These are phyloP conservation scores for Inonotus obliquus DNA, from an alignment of 1,284 basidiomycete genomes.

Conservation along the genomic window DNA sequence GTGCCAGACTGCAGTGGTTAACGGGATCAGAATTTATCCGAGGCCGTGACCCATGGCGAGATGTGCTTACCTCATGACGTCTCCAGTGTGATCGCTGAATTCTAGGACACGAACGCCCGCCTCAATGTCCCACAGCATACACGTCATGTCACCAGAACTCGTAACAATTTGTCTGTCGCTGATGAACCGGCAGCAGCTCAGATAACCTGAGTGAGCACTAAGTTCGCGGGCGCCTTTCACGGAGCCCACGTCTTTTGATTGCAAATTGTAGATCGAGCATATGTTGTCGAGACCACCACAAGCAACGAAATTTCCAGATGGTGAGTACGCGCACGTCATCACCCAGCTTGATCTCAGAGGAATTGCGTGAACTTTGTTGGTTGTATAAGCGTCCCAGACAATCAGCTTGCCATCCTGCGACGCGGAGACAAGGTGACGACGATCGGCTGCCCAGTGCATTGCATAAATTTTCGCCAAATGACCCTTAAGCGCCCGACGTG, in stretches of 20 bases:
- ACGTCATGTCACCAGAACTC: conserved; percentile 97
- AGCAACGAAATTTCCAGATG: conserved; percentile 94
- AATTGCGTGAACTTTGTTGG: conserved; percentile 99
- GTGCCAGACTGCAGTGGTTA: conserved; percentile 64
- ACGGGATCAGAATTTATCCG: conserved; percentile 4
- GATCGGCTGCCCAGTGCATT: conserved; percentile 98
- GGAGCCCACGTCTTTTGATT: conserved; percentile 66
- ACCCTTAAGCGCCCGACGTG: conserved; percentile 90
- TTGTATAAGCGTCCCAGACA: conserved; percentile 99
- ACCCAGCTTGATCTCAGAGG: conserved; percentile 98
- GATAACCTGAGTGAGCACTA: conserved; percentile 95
- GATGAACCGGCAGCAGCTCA: conserved; percentile 97
- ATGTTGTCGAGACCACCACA: conserved; percentile 99
- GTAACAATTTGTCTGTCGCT: conserved; percentile 98
- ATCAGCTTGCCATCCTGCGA: conserved; percentile 99
- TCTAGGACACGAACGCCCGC: conserved; percentile 92
- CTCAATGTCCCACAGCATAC: conserved; percentile 99
- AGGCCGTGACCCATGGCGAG: conserved; percentile 6
- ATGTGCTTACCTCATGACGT: conserved; percentile 89
- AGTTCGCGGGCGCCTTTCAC: conserved; percentile 85
- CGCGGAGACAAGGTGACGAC: conserved; percentile 95
- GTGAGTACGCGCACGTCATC: conserved; percentile 99
- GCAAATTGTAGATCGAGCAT: conserved; percentile 94
- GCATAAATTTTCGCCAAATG: conserved; percentile 99
- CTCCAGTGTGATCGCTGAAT: conserved; percentile 98